Conservation (phyloP, 2,329 filamentous ascomycete species). For the Elsinoe ampelina region DNA sequence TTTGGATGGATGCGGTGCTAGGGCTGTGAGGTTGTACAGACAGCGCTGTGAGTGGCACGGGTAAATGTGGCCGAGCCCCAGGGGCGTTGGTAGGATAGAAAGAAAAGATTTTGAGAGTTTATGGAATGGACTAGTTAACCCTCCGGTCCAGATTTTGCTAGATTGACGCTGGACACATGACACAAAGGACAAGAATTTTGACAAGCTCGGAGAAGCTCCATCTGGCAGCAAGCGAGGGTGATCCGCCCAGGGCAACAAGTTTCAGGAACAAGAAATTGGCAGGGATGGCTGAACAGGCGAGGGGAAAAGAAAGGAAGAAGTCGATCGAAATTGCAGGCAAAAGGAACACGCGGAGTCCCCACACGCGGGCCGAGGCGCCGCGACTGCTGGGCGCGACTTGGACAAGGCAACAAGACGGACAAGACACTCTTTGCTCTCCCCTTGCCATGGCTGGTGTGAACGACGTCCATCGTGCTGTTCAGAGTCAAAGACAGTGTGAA, state of each 20-base stretch:
- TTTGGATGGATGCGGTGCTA: constrained; percentile 7
- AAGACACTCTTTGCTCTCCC: not conserved
- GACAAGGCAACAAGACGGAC: not conserved
- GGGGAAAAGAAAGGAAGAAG: not conserved
- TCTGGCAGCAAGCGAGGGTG: constrained; percentile 3
- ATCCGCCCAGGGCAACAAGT: constrained; percentile 1
- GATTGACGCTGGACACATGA: not conserved
- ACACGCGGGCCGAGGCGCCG: constrained; percentile 3
- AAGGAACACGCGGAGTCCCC: constrained; percentile 10
- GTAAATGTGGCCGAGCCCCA: constrained; percentile 1
- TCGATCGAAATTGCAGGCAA: constrained; percentile 9
- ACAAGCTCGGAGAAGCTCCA: constrained; percentile 1
- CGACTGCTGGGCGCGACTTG: not conserved
- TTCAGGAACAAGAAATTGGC: not conserved
- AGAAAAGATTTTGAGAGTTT: not conserved
- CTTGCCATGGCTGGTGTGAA: not conserved
- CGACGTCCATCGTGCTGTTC: not conserved
- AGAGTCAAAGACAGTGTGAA: too few relatives aligned
- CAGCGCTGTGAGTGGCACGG: not conserved
- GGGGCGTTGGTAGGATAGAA: not conserved
- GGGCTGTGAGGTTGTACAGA: constrained; percentile 1
- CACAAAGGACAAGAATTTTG: not conserved
- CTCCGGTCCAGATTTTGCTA: constrained; percentile 12
- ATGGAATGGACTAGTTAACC: not conserved
- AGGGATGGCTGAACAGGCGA: not conserved